Conservation (phyloP, 257 asterid genomes). For the Scutellaria galericulata region DNA sequence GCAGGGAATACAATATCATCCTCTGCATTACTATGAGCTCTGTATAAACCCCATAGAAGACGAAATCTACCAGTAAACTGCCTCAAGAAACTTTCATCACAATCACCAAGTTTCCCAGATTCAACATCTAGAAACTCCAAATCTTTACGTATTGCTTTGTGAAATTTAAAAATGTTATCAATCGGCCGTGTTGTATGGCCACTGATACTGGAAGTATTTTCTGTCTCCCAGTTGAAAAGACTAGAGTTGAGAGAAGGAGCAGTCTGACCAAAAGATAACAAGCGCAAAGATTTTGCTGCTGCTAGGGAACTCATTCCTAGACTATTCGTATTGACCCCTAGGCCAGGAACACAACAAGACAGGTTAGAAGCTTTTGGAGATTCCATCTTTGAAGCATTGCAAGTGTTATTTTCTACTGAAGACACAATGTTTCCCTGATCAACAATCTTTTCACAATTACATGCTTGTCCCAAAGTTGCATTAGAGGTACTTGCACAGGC, state of each 20-base stretch:
- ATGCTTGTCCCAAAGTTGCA: slow-evolving; percentile 41
- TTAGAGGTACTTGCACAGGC: slow-evolving; percentile 48
- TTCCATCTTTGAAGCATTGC: slow-evolving; percentile 42
- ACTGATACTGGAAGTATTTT: slow-evolving; percentile 49
- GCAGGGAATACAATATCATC: slow-evolving; percentile 99
- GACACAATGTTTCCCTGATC: slow-evolving; percentile 45
- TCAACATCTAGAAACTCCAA: slow-evolving; percentile 86
- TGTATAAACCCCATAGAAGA: slow-evolving; percentile 87
- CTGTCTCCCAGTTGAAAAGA: slow-evolving; percentile 95
- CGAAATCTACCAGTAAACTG: slow-evolving; percentile 93
- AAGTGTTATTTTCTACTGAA: slow-evolving; percentile 47
- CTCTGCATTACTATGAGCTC: slow-evolving; percentile 99
- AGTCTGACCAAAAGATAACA: slow-evolving; percentile 73
- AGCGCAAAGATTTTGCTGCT: slow-evolving; percentile 75
- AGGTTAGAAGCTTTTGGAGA: slow-evolving; percentile 63
- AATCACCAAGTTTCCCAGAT: slow-evolving; percentile 81
- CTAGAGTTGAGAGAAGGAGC: slow-evolving; percentile 93
- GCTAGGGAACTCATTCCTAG: slow-evolving; percentile 72
- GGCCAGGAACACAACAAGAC: slow-evolving; percentile 94
- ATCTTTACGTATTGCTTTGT: slow-evolving; percentile 96
- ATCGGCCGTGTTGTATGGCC: slow-evolving; percentile 74
- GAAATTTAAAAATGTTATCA: slow-evolving; percentile 90
- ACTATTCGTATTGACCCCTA: slow-evolving; percentile 75
- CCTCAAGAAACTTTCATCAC: slow-evolving; percentile 76
- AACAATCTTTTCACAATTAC: slow-evolving; percentile 43